Evolutionary conservation across 1,284 basidiomycete species (phyloP), one percentile per base, ranked within the genome.

Genomic region (Psilocybe mexicana): DNA sequence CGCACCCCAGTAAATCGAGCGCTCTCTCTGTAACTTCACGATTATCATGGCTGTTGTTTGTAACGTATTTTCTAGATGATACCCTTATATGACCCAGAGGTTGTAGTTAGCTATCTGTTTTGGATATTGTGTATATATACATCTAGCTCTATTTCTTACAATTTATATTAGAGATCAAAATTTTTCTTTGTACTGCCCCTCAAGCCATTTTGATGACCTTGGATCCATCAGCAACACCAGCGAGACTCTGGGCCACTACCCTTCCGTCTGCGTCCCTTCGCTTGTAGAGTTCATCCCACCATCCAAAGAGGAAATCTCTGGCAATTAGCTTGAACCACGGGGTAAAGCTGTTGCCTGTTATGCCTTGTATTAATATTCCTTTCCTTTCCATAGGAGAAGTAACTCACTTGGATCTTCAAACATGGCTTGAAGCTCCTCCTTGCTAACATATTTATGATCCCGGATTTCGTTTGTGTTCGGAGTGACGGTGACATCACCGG

Each of bases 281-380:
- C 36, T 77, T 79, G 52, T 93, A 69, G 55, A 99, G 85, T 66
- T 92, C 88, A 68, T 95, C 92, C 97, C 97, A 99, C 97, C 97
- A 99, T 12, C 93, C 94, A 72, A 96, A 98, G 52, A 99, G 82
- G 75, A 98, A 98, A 71, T 97, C 93, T 6, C 95, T 86, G 1
- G 94, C 95, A 68, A 99, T 99, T 43, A 99, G 86, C 73, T 95
- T 94, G 86, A 99, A 99, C 97, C 97, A 99, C 0, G 97, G 97
- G 2, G 97, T 99, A 74, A 99, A 99, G 0, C 85, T 84, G 69
- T 92, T 91, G 44, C 77, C 94, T 96, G 69, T 12, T 42, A 46
- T 56, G 25, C 25, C 2, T 24, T n/a, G 1, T n/a, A 40, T 61
- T 25, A 62, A 49, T 14, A 33, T 18, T 36, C 18, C 24, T 8